Base-by-base conservation (phyloP, 2,329 filamentous ascomycete genomes). In the Diaporthe nobilis region DNA sequence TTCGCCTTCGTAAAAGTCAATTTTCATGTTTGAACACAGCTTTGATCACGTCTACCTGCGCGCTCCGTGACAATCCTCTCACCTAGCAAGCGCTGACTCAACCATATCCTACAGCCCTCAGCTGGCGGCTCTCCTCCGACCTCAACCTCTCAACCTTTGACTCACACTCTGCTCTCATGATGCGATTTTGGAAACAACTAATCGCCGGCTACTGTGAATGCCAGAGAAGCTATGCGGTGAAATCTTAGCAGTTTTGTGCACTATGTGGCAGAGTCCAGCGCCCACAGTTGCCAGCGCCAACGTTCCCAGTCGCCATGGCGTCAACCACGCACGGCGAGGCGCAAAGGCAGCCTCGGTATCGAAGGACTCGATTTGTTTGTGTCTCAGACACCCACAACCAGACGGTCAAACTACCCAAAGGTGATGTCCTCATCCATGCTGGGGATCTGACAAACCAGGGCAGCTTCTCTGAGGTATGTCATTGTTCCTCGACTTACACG, bases 401-500 rank as follows among this genome's bases (percentile, higher is more conserved):
- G 78, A 87, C 87, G 3, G 86, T 90, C 79, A 92, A 90, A 79
- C 87, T 95, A 1, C 94, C 94, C 0, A 88, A 88, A 31, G 94
- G 94, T 55, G 93, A 96, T 81, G 90, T 96, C 12, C 86, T 96
- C 47, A 92, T 95, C 68, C 93, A 95, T 81, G 93, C 94, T 1
- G 94, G 94, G 9, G 94, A 96, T 81, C 83, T 96, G 78, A 94
- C 93, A 4, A 95, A 95, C 81, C 91, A 93, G 81, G 94, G 94
- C 22, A 92, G 86, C 78, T 86, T 86, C 78, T 85, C 85, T 9
- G 90, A 92, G 84, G 88, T 88, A 79, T 5, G 70, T 74, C 37
- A 28, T 31, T 28, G 17, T 37, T 22, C 31, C 31, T 13, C 12
- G 42, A n/a, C 22, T 61, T 13, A 8, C 37, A 15, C 3, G 1